Evolutionary conservation across 495 filamentous ascomycete genomes (phyloP).

Genomic region (Staphylotrichum tortipilum): DNA sequence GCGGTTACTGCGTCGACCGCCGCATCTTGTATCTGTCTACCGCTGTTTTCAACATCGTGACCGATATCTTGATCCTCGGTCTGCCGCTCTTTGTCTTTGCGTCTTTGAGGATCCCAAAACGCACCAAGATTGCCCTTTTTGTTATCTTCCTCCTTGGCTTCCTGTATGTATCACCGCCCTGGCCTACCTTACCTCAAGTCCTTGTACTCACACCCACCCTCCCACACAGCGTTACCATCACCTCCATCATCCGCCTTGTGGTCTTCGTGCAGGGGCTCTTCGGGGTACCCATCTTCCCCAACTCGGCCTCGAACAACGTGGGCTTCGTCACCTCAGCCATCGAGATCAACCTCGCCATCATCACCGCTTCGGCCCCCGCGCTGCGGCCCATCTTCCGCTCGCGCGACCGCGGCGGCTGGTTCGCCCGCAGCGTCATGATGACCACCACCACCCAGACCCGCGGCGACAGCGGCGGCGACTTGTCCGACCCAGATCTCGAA

Average conservation of each 20-base stretch:
- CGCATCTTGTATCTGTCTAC: slow-evolving; percentile 38
- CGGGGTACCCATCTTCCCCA: slow-evolving; percentile 20
- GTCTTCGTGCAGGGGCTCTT: slow-evolving; percentile 30
- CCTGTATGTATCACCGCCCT: slow-evolving; percentile 34
- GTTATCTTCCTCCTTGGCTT: slow-evolving; percentile 44
- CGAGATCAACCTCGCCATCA: slow-evolving; percentile 47
- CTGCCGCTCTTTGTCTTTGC: slow-evolving; percentile 42
- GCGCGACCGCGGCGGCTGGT: slow-evolving; percentile 29
- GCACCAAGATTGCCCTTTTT: slow-evolving; percentile 41
- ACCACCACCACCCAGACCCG: neutral
- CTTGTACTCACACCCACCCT: neutral
- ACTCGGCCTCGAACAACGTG: slow-evolving; percentile 29
- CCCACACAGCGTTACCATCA: slow-evolving; percentile 42
- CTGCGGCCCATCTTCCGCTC: slow-evolving; percentile 33
- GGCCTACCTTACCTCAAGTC: too few species aligned
- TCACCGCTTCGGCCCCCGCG: slow-evolving; percentile 42
- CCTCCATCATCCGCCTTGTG: slow-evolving; percentile 36
- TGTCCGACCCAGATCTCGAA: slow-evolving; percentile 13
- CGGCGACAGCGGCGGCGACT: neutral
- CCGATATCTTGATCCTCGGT: slow-evolving; percentile 41
- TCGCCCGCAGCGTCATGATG: slow-evolving; percentile 25
- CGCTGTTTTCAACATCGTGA: slow-evolving; percentile 42
- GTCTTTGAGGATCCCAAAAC: slow-evolving; percentile 36
- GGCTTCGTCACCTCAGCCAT: slow-evolving; percentile 45
- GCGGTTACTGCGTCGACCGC: slow-evolving; percentile 42